Conservation (phyloP, 2,329 filamentous ascomycete species). For the Xylaria sp. region DNA sequence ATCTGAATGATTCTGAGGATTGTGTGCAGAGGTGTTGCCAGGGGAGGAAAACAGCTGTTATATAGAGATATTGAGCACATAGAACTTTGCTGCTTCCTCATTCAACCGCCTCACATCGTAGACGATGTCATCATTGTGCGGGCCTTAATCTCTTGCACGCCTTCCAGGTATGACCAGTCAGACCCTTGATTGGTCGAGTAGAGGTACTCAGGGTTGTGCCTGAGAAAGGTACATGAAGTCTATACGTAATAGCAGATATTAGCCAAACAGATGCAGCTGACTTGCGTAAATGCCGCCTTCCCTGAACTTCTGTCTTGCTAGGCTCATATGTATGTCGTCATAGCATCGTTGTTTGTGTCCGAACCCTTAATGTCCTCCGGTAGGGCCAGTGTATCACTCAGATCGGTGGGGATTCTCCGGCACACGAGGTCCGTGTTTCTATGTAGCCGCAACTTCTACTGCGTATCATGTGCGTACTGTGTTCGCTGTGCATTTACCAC, state of each 20-base stretch:
- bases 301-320: slow-evolving; percentile 2
- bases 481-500: background rate
- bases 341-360: slow-evolving; percentile 15
- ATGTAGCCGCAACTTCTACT: slow-evolving; percentile 3
- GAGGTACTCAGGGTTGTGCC: slow-evolving; percentile 7
- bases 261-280: background rate
- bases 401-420: slow-evolving; percentile 9
- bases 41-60: slow-evolving; percentile 20
- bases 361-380: background rate
- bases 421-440: slow-evolving; percentile 5
- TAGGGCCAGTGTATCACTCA: slow-evolving; percentile 10
- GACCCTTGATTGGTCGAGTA: slow-evolving; percentile 22
- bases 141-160: slow-evolving; percentile 17
- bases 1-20: slow-evolving; percentile 16
- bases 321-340: slow-evolving; percentile 34
- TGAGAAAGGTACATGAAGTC: slow-evolving; percentile 7
- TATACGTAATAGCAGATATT: slow-evolving; percentile 21
- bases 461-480: background rate
- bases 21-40: background rate
- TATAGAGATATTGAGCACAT: slow-evolving; percentile 25
- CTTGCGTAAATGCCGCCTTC: slow-evolving; percentile 1
- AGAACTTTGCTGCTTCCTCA: slow-evolving; percentile 9
- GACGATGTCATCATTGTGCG: slow-evolving; percentile 35
- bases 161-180: background rate
- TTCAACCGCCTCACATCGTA: slow-evolving; percentile 1